A percentile compares a stretch with the other conserved stretches of the same genome.
phyloP scores from a whole-genome alignment of 1,284 basidiomycete genomes.

The Sphagnurus paluster region DNA sequence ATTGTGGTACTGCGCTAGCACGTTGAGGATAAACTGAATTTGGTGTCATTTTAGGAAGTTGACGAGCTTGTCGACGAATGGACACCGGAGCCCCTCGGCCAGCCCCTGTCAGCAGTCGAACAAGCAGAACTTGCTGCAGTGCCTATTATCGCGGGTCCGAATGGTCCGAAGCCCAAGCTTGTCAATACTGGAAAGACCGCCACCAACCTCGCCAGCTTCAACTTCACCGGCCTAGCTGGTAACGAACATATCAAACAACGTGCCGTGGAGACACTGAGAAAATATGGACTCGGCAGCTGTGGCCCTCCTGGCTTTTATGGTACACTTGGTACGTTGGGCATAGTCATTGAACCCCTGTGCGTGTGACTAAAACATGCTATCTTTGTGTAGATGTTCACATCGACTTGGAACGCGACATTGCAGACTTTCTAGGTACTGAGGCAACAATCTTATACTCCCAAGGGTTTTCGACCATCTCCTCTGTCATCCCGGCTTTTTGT shows the following conservation, averaged over 20 bases:
- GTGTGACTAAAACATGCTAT: background rate
- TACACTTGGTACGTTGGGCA: slow-evolving; percentile 67
- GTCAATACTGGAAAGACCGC: slow-evolving; percentile 76
- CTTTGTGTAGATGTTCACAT: slow-evolving; percentile 81
- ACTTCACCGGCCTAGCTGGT: slow-evolving; percentile 90
- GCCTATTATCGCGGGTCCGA: slow-evolving; percentile 80
- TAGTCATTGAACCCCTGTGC: background rate
- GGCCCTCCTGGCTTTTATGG: slow-evolving; percentile 99
- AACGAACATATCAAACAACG: slow-evolving; percentile 87
- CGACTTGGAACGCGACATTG: slow-evolving; percentile 85
- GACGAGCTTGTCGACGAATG: slow-evolving; percentile 97
- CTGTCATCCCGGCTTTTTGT: slow-evolving; percentile 96
- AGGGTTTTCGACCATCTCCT: slow-evolving; percentile 89
- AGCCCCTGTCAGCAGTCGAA: slow-evolving; percentile 61
- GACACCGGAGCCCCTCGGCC: slow-evolving; percentile 84
- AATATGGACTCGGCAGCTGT: slow-evolving; percentile 95
- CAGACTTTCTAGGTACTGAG: slow-evolving; percentile 89
- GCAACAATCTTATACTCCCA: slow-evolving; percentile 93
- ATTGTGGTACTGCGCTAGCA: slow-evolving; percentile 18
- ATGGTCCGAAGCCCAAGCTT: slow-evolving; percentile 83
- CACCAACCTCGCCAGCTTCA: slow-evolving; percentile 88
- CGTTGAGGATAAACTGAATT: background rate
- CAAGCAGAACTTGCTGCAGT: slow-evolving; percentile 71
- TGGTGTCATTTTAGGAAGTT: slow-evolving; percentile 69
- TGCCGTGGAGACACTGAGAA: slow-evolving; percentile 84